A percentile compares a stretch with the other conserved stretches of the same genome.
These are phyloP conservation scores for Gaeumannomyces sp. DNA, from an alignment of 2,329 filamentous ascomycete genomes.

Conservation along the genomic window DNA sequence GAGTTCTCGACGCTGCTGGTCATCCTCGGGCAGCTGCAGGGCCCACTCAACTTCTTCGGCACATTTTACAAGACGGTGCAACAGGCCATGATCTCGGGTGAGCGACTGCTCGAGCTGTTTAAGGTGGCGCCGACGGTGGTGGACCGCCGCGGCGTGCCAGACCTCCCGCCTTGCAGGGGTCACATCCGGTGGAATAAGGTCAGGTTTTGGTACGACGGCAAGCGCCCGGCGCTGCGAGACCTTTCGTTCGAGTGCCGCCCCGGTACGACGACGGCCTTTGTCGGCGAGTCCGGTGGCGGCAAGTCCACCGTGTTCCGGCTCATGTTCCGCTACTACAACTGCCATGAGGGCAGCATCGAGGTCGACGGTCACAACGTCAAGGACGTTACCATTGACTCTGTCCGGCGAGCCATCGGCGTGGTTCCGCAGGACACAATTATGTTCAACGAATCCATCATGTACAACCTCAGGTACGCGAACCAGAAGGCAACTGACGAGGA, in stretches of 20 bases:
- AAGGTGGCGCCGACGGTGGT: slow-evolving; percentile 91
- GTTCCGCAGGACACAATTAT: slow-evolving; percentile 89
- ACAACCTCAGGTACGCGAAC: slow-evolving; percentile 48
- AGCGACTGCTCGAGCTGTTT: slow-evolving; percentile 91
- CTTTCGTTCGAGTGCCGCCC: slow-evolving; percentile 80
- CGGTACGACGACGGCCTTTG: slow-evolving; percentile 90
- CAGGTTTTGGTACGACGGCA: slow-evolving; percentile 81
- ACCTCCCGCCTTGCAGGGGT: slow-evolving; percentile 64
- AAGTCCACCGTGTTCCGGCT: slow-evolving; percentile 96
- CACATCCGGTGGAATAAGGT: slow-evolving; percentile 85
- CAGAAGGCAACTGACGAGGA: slow-evolving; percentile 41
- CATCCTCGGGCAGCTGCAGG: slow-evolving; percentile 74
- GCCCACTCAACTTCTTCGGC: slow-evolving; percentile 80
- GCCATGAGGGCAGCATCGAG: slow-evolving; percentile 69
- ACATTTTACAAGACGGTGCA: slow-evolving; percentile 96
- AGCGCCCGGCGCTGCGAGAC: slow-evolving; percentile 77
- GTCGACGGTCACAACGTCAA: slow-evolving; percentile 81
- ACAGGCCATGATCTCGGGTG: slow-evolving; percentile 94
- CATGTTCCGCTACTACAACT: slow-evolving; percentile 95
- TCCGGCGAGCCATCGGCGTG: slow-evolving; percentile 85
- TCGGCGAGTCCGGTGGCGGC: slow-evolving; percentile 92
- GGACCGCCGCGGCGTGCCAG: slow-evolving; percentile 61
- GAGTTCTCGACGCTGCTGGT: slow-evolving; percentile 69
- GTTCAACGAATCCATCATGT: slow-evolving; percentile 50
- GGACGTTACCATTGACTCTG: slow-evolving; percentile 86